Evolutionary conservation across 768 basidiomycete species (phyloP).

Genomic region (Hortiboletus flavorubellus): DNA sequence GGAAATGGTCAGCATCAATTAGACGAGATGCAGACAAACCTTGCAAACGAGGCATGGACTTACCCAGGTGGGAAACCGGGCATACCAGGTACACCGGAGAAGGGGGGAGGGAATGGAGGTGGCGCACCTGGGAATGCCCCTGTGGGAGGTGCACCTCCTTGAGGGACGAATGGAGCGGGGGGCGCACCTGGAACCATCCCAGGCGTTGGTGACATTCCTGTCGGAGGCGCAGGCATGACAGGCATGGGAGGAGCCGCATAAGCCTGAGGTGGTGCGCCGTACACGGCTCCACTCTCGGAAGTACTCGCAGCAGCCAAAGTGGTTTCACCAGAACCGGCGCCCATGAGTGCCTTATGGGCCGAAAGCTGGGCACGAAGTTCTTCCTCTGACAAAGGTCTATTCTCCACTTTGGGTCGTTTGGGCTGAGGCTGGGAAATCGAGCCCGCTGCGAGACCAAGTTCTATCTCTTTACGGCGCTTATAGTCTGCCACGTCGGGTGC

Average conservation of each 20-base stretch:
- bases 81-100: constrained; percentile 43
- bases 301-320: constrained; percentile 35
- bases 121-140: constrained; percentile 38
- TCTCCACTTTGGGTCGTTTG: constrained; percentile 80
- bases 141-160: constrained; percentile 36
- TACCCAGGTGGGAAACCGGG: constrained; percentile 59
- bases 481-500: constrained; percentile 93
- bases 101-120: constrained; percentile 38
- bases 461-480: constrained; percentile 92
- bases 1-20: constrained; percentile 20
- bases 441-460: constrained; percentile 80
- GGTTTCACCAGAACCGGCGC: constrained; percentile 41
- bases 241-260: constrained; percentile 49
- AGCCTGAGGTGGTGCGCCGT: constrained; percentile 70
- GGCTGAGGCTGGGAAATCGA: constrained; percentile 77
- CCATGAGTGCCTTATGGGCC: constrained; percentile 93
- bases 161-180: constrained; percentile 37
- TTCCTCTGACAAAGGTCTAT: constrained; percentile 72
- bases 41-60: constrained; percentile 24
- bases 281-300: constrained; percentile 50
- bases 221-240: constrained; percentile 22
- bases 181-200: constrained; percentile 44
- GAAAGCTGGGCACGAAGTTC: constrained; percentile 83
- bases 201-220: constrained; percentile 37
- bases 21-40: constrained; percentile 14